Percentiles rank a stretch among this genome's conserved stretches.
These are phyloP conservation scores for Zea luxurians DNA, from an alignment of 176 grass and related monocot species.

Conservation along the genomic window DNA sequence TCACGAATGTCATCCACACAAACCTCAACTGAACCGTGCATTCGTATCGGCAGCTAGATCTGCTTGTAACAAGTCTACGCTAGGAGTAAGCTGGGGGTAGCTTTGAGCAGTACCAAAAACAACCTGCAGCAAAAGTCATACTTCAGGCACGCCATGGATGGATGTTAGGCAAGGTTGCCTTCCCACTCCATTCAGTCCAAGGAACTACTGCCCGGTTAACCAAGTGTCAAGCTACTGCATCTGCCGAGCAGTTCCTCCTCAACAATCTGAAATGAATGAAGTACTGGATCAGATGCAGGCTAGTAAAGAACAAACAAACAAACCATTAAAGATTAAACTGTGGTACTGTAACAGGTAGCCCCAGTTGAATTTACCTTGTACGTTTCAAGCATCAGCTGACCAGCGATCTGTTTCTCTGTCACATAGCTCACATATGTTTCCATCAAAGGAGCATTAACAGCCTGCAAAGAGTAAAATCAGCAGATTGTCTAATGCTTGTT, in stretches of 20 bases:
- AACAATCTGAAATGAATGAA: slow-evolving; percentile 34
- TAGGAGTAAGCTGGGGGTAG: not conserved
- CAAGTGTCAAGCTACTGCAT: slow-evolving; percentile 51
- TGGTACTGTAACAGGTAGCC: not conserved
- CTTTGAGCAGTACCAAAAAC: slow-evolving; percentile 44
- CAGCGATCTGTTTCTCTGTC: slow-evolving; percentile 45
- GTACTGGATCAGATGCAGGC: slow-evolving; percentile 12
- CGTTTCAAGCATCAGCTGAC: slow-evolving; percentile 51
- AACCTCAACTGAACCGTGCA: slow-evolving; percentile 27
- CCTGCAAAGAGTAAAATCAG: slow-evolving; percentile 31
- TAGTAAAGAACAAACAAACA: not conserved
- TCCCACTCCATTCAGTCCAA: slow-evolving; percentile 30
- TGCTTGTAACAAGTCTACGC: not conserved
- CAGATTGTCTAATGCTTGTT: not conserved
- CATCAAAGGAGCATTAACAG: slow-evolving; percentile 50
- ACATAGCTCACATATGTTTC: slow-evolving; percentile 48
- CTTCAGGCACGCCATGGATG: slow-evolving; percentile 19
- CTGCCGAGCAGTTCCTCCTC: slow-evolving; percentile 56
- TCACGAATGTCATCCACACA: not conserved
- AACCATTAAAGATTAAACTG: slow-evolving; percentile 5
- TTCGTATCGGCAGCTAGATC: not conserved
- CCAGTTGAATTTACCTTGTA: slow-evolving; percentile 47
- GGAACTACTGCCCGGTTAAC: slow-evolving; percentile 14
- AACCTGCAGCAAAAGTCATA: slow-evolving; percentile 15
- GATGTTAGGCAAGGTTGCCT: slow-evolving; percentile 24